A percentile compares a stretch with the other conserved stretches of the same genome.
Conservation (phyloP, 768 basidiomycete genomes). For the Boletus tomentosulus region DNA sequence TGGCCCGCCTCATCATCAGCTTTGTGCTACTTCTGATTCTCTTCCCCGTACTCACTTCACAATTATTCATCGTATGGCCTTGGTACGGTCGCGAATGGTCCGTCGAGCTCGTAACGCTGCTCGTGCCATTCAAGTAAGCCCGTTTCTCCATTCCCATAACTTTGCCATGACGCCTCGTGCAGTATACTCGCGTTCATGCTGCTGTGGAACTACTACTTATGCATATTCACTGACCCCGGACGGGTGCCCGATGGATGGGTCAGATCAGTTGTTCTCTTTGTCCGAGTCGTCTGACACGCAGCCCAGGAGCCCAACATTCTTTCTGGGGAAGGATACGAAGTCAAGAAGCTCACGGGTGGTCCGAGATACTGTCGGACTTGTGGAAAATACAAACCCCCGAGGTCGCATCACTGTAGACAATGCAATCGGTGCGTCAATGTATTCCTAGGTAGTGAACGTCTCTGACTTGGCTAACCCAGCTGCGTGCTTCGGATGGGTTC, state of each 20-base stretch:
- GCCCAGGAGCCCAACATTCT: slow-evolving; percentile 64
- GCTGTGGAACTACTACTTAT: slow-evolving; percentile 85
- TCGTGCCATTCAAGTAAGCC: slow-evolving; percentile 87
- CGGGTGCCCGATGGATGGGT: slow-evolving; percentile 78
- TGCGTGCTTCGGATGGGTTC: slow-evolving; percentile 89
- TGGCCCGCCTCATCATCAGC: slow-evolving; percentile 62
- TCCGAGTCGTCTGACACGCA: slow-evolving; percentile 5
- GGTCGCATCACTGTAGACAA: slow-evolving; percentile 89
- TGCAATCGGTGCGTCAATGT: slow-evolving; percentile 65
- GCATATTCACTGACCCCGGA: slow-evolving; percentile 82
- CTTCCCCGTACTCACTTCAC: slow-evolving; percentile 87
- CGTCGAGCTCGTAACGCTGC: slow-evolving; percentile 67
- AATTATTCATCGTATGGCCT: slow-evolving; percentile 88
- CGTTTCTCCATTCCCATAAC: background rate
- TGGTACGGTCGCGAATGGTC: slow-evolving; percentile 82
- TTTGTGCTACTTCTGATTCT: slow-evolving; percentile 68
- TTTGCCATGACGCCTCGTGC: slow-evolving; percentile 5
- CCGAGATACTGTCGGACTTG: slow-evolving; percentile 89
- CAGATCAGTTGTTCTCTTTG: slow-evolving; percentile 16
- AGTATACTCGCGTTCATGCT: slow-evolving; percentile 76
- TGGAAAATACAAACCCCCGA: slow-evolving; percentile 77
- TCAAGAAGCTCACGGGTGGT: slow-evolving; percentile 80
- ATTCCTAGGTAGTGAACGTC: background rate
- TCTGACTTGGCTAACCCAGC: slow-evolving; percentile 33
- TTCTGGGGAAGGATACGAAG: slow-evolving; percentile 71